Conservation (phyloP, 306 rosid genomes). For the Sechiopsis laciniata region DNA sequence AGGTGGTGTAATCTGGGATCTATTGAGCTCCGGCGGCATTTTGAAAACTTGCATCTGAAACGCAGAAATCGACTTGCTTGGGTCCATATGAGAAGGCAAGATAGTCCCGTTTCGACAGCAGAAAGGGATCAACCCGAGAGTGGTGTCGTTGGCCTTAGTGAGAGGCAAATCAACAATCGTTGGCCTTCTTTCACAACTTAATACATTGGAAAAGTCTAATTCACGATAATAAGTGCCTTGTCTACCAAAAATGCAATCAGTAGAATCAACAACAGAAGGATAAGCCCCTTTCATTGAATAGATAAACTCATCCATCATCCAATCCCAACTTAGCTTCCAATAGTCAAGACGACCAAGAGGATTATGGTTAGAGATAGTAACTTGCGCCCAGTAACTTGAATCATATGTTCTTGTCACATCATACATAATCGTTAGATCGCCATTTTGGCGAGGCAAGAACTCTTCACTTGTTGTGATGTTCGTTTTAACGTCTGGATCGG, state of each 20-base stretch:
- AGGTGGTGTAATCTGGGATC: slow-evolving; percentile 65
- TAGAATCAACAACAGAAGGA: slow-evolving; percentile 67
- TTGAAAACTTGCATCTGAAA: slow-evolving; percentile 84
- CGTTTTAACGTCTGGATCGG: slow-evolving; percentile 44
- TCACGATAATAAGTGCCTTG: slow-evolving; percentile 46
- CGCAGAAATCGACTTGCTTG: slow-evolving; percentile 60
- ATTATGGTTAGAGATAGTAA: slow-evolving; percentile 73
- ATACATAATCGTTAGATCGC: slow-evolving; percentile 88
- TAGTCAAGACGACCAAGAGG: slow-evolving; percentile 89
- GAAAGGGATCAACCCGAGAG: slow-evolving; percentile 59
- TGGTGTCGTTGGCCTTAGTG: slow-evolving; percentile 63
- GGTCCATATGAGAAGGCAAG: slow-evolving; percentile 77
- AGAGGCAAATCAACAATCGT: slow-evolving; percentile 79
- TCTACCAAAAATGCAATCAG: slow-evolving; percentile 68
- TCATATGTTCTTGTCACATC: slow-evolving; percentile 65
- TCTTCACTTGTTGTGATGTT: slow-evolving; percentile 44
- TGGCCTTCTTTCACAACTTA: slow-evolving; percentile 74
- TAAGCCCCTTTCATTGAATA: slow-evolving; percentile 79
- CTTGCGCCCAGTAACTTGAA: slow-evolving; percentile 72
- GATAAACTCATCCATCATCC: slow-evolving; percentile 87
- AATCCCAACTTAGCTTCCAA: slow-evolving; percentile 89
- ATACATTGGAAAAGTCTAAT: slow-evolving; percentile 60
- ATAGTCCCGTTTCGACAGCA: slow-evolving; percentile 96
- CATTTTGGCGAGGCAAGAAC: slow-evolving; percentile 67
- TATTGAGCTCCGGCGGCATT: slow-evolving; percentile 77